Evolutionary conservation across 805 yeast species (phyloP), one percentile per base, ranked within the genome.

Genomic region (Ascoidea asiatica): DNA sequence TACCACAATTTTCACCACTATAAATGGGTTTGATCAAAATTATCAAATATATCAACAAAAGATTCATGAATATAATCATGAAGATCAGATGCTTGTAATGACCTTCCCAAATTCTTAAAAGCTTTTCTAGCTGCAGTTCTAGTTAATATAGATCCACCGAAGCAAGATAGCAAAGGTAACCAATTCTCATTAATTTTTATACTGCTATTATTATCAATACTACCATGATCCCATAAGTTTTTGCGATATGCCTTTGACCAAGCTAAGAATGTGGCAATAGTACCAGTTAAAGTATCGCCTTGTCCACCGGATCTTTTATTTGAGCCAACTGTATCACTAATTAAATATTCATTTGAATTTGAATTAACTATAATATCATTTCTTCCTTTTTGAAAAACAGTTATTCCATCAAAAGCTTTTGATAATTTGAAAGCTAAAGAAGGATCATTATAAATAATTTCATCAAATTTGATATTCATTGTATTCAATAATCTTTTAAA

Each of bases 291-390:
- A 0, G 96, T 83, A 54, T 92, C 98, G 21, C 98, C 98, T 63
- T 92, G 97, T 0, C 98, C 98, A 11, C 97, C 96, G 5, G 85
- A 94, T 44, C 98, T 69, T 55, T 85, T 81, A 42, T 64, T 61
- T 5, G 92, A 80, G 1, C 97, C 97, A 15, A 58, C 53, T 29
- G 65, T 55, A 35, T 67, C 68, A 48, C 70, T 72, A 3, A 62
- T 53, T 5, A 84, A 49, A 4, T 63, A 53, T 4, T 59, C 55
- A 4, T 62, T 65, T 2, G 73, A 75, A 43, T 69, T 64, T 4
- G 77, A 81, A n/a, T n/a, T n/a, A n/a, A n/a, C n/a, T 8, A 88
- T 80, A 36, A 73, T 50, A 55, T 92, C 98, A 1, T 52, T 50
- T 0, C 53, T 44, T 1, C 97, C 97, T 60, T 92, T 92, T 35